Base-by-base conservation (phyloP, 345 rosid species). In the Zanthoxylum bungeanum region DNA sequence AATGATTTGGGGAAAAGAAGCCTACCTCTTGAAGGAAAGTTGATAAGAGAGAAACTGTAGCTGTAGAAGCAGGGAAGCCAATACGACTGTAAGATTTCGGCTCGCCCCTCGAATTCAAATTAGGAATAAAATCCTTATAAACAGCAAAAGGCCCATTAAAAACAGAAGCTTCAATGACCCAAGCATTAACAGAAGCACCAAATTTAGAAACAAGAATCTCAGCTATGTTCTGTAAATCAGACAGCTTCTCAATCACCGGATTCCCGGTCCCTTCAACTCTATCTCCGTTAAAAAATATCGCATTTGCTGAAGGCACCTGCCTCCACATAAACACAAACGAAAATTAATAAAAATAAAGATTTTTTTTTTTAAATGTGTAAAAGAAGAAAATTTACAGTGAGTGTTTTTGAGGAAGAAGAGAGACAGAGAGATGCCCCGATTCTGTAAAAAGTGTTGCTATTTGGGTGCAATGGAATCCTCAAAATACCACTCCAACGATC, bases 121-220 rank as follows among this genome's bases (percentile, higher is more conserved):
- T 76, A 9, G 97, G 95, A 49, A 92, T 73, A 76, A 92, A 94
- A 66, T 88, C 91, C 21, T 76, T 80, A 56, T 88, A 91, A 70
- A 91, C 82, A 4, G 98, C 93, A 52, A 90, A 94, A 6, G 91
- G 85, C 1, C 97, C 98, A 42, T 84, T 86, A 79, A 79, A 89
- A 44, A 80, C 22, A 52, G 90, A 76, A 77, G 95, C 90, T 70
- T 90, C 89, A 62, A 94, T 75, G 28, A 90, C 92, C 90, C 89
- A 86, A 56, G 92, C 95, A 74, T 92, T 89, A 33, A 84, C 73
- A 70, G 81, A 81, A n/a, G 74, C 74, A 9, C 93, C 92, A 46
- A 86, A 85, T 71, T 92, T 94, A 36, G 95, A 90, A 76, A 85
- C 95, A 17, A 94, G 72, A 70, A 89, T 73, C 25, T 86, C 89